These are phyloP conservation scores for Blastocystis sp. DNA, from an alignment of 352 stramenopile species.

Conservation along the genomic window DNA sequence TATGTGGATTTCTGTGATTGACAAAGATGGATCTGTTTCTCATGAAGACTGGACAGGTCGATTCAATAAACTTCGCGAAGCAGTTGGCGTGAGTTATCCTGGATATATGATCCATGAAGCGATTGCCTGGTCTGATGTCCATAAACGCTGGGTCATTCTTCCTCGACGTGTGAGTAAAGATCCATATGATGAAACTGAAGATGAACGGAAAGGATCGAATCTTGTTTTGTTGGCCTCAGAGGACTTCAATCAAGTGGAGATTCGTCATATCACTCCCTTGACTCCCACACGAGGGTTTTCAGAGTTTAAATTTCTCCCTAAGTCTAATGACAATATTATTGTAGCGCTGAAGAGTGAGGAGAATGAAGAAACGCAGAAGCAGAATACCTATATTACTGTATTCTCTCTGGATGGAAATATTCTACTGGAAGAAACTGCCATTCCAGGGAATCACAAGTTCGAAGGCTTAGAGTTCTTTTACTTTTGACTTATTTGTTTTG, in stretches of 20 bases:
- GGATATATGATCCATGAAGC: conserved; percentile 96
- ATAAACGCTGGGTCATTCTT: conserved; percentile 94
- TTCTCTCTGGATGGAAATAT: conserved; percentile 86
- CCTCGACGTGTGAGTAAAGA: conserved; percentile 88
- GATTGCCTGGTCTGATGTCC: conserved; percentile 88
- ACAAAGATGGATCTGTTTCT: conserved; percentile 75
- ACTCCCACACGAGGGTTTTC: conserved; percentile 85
- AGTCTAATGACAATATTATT: conserved; percentile 83
- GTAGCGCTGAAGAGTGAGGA: conserved; percentile 88
- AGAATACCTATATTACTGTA: conserved; percentile 83
- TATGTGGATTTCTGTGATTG: conserved; percentile 90
- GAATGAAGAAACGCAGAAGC: conserved; percentile 77
- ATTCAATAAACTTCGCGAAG: conserved; percentile 87
- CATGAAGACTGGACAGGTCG: conserved; percentile 88
- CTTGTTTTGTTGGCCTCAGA: conserved; percentile 83
- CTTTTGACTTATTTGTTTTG: conserved; percentile 56
- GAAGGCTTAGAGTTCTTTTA: conserved; percentile 84
- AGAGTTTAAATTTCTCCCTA: conserved; percentile 88
- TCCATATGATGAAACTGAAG: conserved; percentile 89
- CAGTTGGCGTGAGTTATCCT: conserved; percentile 81
- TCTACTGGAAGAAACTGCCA: conserved; percentile 83
- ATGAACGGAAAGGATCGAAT: conserved; percentile 87
- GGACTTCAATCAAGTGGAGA: conserved; percentile 81
- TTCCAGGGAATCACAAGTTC: conserved; percentile 85
- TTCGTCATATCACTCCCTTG: conserved; percentile 79